These are phyloP conservation scores for Mucor saturninus DNA, from an alignment of 371 early-diverging fungal genomes.

Conservation along the genomic window DNA sequence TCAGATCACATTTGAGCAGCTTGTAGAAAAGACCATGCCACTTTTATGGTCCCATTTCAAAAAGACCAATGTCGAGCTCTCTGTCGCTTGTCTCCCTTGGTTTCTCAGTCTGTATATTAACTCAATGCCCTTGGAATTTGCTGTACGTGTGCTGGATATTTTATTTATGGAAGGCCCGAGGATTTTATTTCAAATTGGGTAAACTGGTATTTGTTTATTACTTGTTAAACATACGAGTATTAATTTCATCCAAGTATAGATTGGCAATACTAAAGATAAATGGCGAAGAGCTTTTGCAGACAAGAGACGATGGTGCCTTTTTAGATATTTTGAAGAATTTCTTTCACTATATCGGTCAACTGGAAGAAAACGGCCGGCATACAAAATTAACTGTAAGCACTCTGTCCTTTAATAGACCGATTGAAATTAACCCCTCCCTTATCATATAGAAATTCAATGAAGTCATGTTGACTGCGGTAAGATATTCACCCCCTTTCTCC, in stretches of 20 bases:
- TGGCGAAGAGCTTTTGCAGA: slow-evolving; percentile 82
- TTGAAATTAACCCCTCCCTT: neutral
- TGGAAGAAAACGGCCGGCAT: slow-evolving; percentile 61
- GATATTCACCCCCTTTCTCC: neutral
- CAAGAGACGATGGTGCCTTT: slow-evolving; percentile 91
- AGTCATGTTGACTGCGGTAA: slow-evolving; percentile 81
- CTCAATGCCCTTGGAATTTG: slow-evolving; percentile 88
- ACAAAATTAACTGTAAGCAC: slow-evolving; percentile 58
- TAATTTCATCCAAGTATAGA: slow-evolving; percentile 22
- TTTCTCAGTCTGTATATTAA: slow-evolving; percentile 95
- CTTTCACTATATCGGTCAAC: slow-evolving; percentile 72
- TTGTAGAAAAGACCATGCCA: slow-evolving; percentile 82
- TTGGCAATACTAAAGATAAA: slow-evolving; percentile 88
- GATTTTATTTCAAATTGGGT: slow-evolving; percentile 91
- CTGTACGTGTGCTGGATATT: slow-evolving; percentile 92
- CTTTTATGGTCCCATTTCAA: slow-evolving; percentile 80
- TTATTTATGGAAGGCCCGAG: slow-evolving; percentile 95
- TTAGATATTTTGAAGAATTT: slow-evolving; percentile 80
- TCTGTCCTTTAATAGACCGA: neutral
- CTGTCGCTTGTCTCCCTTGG: slow-evolving; percentile 95
- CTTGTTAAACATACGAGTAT: neutral
- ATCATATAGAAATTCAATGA: slow-evolving; percentile 78
- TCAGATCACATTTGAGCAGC: slow-evolving; percentile 90
- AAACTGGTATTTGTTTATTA: neutral
- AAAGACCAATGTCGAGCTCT: slow-evolving; percentile 89